Base-by-base conservation (phyloP, 768 basidiomycete genomes). In the Xerocomellus intermedius region DNA sequence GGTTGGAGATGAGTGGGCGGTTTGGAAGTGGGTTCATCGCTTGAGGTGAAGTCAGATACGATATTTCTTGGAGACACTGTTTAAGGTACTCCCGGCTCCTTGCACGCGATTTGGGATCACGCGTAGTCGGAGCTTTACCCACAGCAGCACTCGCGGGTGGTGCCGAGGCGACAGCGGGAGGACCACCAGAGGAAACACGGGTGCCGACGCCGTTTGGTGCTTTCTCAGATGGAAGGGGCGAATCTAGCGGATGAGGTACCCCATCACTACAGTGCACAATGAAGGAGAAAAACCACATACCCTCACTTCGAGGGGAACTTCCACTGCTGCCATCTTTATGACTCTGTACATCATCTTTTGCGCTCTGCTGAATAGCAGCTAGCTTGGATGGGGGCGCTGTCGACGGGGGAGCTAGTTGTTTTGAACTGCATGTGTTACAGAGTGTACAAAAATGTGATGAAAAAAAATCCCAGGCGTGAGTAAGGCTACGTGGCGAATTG, bases 11-110 rank as follows among this genome's bases (percentile, higher is more conserved):
- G 53, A 93, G 77, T 3, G 91, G 89, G 63, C 92, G 84, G 56
- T 93, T 90, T 3, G 94, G 94, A 48, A 98, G 79, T 42, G 97
- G 97, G 69, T 99, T 99, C 82, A 98, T 88, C 7, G 97, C 95
- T 70, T 97, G 91, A 1, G 94, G 87, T 0, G 96, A 98, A 2
- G 97, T 99, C 50, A 99, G 78, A 73, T 99, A 99, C 13, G 92
- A 91, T 61, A 99, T 91, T 79, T 99, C 97, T 75, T 98, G 97
- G 24, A 99, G 79, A 74, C 97, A 98, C 86, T 99, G 96, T 74
- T 98, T 99, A 63, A 99, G 81, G 71, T 98, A 99, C 58, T 99
- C 97, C 52, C 95, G 80, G 74, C 93, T 95, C 54, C 93, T 82
- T 41, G 95, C 94, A 65, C 96, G 82, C 64, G 91, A 90, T 73